Base-by-base conservation (phyloP, 1,284 basidiomycete species). In the Rhizoctonia solani region DNA sequence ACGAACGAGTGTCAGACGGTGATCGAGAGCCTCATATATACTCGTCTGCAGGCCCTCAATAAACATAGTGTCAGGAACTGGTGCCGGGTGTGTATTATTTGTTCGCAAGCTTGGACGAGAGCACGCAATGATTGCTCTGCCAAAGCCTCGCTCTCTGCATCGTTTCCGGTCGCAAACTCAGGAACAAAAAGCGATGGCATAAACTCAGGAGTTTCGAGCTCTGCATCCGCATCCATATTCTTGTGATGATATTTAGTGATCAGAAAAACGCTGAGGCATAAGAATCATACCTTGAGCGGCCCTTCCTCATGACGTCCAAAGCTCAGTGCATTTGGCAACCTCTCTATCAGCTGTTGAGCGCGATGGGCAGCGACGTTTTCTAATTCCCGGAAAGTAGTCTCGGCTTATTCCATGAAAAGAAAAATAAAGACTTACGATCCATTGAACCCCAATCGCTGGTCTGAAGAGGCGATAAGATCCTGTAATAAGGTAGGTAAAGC, bases 1-100 rank as follows among this genome's bases (percentile, higher is more conserved):
- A 1, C 73, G 75, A 21, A 86, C 83, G 54, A 81, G 81, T 2
- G 75, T 72, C 23, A 83, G 73, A 2, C 85, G 79, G 30, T 44
- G 16, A 25, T 61, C 58, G 16, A 61, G 46, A 14, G 8, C 23
- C 5, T 39, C 9, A 14, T 61, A 49, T 29, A 61, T 25, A 4
- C 27, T 21, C 16, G 49, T 13, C 14, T 61, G 58, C 14, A 50
- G 21, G 13, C 5, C 19, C 30, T 61, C 58, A 8, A 61, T 29
- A 19, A 49, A 61, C 8, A 19, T 0, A 9, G 29, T 34, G 13
- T 61, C 58, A 4, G 27, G n/a, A 8, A 50, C 29, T 21, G 46
- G 19, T 34, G 46, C 23, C 46, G 44, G 13, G 46, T 19, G 29
- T 32, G 19, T 9, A 19, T 13, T 19, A 46, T 27, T 11, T 29